phyloP scores from a whole-genome alignment of 257 asterid genomes.

The Lycium ferocissimum region DNA sequence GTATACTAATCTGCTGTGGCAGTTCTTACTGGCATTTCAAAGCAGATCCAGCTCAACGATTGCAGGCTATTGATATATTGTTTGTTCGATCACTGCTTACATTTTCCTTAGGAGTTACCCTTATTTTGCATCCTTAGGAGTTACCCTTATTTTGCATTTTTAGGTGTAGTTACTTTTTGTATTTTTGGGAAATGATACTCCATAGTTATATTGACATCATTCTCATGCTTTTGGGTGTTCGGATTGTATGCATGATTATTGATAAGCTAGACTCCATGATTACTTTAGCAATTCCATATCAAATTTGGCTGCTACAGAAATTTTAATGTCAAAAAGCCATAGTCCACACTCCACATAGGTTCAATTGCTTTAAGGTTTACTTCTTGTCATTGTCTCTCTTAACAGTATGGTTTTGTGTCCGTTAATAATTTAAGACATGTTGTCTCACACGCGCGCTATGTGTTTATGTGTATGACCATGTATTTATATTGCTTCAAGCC shows the following conservation, averaged over 20 bases:
- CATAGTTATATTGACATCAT: background rate
- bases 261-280: background rate
- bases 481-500: background rate
- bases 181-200: background rate
- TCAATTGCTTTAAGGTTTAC: background rate
- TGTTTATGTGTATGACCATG: background rate
- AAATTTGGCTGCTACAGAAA: background rate
- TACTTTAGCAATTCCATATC: background rate
- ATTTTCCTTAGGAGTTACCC: background rate
- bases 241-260: background rate
- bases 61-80: background rate
- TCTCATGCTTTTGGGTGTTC: background rate
- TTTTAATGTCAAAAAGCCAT: background rate
- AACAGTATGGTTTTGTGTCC: slow-evolving; percentile 6
- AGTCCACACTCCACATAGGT: background rate
- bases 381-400: background rate
- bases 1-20: background rate
- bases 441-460: background rate
- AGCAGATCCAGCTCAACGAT: background rate
- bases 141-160: background rate
- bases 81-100: background rate
- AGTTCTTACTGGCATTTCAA: background rate
- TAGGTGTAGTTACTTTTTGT: background rate
- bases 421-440: background rate
- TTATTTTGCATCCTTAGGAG: background rate